These are phyloP conservation scores for Mycocentrospora acerina DNA, from an alignment of 2,329 filamentous ascomycete genomes.

Conservation along the genomic window DNA sequence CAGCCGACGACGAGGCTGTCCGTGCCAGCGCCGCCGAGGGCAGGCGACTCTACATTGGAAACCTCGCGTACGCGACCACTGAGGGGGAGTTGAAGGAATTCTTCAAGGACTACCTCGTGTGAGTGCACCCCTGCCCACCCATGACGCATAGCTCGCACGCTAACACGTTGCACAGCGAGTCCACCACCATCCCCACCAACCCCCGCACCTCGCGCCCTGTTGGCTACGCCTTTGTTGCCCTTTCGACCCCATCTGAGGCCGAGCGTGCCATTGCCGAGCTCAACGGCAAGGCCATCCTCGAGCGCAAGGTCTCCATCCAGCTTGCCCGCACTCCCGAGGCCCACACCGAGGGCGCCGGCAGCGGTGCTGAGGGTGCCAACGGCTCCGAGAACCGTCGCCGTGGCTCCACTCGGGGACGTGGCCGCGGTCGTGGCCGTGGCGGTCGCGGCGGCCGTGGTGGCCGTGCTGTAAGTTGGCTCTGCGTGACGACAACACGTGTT, in stretches of 20 bases:
- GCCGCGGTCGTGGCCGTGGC: slow-evolving; percentile 62
- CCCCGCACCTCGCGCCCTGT: slow-evolving; percentile 97
- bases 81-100: slow-evolving; percentile 99
- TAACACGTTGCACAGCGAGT: slow-evolving; percentile 68
- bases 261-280: slow-evolving; percentile 94
- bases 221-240: slow-evolving; percentile 98
- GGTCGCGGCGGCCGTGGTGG: slow-evolving; percentile 64
- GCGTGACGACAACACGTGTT: neutral
- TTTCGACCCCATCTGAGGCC: slow-evolving; percentile 90
- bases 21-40: slow-evolving; percentile 97
- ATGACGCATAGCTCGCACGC: slow-evolving; percentile 13
- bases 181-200: slow-evolving; percentile 98
- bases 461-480: slow-evolving; percentile 63
- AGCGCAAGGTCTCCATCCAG: slow-evolving; percentile 99
- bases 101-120: slow-evolving; percentile 99
- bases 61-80: slow-evolving; percentile 99
- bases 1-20: slow-evolving; percentile 82
- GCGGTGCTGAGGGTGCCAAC: slow-evolving; percentile 71
- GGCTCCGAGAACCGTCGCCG: slow-evolving; percentile 63
- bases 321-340: slow-evolving; percentile 96
- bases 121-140: slow-evolving; percentile 53
- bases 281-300: slow-evolving; percentile 95
- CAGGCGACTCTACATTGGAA: slow-evolving; percentile 99
- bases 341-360: slow-evolving; percentile 70
- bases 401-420: slow-evolving; percentile 56